These are phyloP conservation scores for Neopestalotiopsis sp. DNA, from an alignment of 2,329 filamentous ascomycete species.

Conservation along the genomic window DNA sequence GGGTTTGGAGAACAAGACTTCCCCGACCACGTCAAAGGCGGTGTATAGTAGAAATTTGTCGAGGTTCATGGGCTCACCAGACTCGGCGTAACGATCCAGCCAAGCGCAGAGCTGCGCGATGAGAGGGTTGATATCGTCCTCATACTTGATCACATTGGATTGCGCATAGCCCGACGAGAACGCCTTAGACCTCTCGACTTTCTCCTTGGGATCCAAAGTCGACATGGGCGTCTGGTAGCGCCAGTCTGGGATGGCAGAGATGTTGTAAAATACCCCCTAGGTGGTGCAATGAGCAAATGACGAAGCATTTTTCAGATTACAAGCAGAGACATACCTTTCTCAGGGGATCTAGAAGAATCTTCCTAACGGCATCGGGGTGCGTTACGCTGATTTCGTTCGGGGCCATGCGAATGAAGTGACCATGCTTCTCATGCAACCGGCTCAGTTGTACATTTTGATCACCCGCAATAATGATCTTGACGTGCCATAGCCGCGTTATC, in stretches of 20 bases:
- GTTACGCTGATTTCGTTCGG: slow-evolving; percentile 43
- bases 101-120: slow-evolving; percentile 18
- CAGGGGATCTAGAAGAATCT: slow-evolving; percentile 40
- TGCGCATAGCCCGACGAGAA: slow-evolving; percentile 35
- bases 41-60: slow-evolving; percentile 24
- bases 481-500: slow-evolving; percentile 12
- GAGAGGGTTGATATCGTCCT: slow-evolving; percentile 20
- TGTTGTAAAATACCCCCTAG: slow-evolving; percentile 18
- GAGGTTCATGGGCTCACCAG: slow-evolving; percentile 20
- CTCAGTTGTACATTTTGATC: slow-evolving; percentile 12
- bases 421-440: slow-evolving; percentile 14
- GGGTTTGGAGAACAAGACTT: slow-evolving; percentile 36
- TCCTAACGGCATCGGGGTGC: slow-evolving; percentile 45
- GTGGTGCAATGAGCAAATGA: slow-evolving; percentile 32
- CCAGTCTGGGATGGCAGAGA: slow-evolving; percentile 18
- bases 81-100: slow-evolving; percentile 10
- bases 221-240: slow-evolving; percentile 21
- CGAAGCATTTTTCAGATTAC: slow-evolving; percentile 33
- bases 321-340: slow-evolving; percentile 41
- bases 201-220: slow-evolving; percentile 21
- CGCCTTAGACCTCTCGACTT: slow-evolving; percentile 27
- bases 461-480: background rate
- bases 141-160: slow-evolving; percentile 31
- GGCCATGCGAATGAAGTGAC: slow-evolving; percentile 45
- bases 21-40: slow-evolving; percentile 37